Percentiles rank a stretch among this genome's conserved stretches.
These are phyloP conservation scores for Rhododendron ferrugineum DNA, from an alignment of 148 eudicot genomes.

Conservation along the genomic window DNA sequence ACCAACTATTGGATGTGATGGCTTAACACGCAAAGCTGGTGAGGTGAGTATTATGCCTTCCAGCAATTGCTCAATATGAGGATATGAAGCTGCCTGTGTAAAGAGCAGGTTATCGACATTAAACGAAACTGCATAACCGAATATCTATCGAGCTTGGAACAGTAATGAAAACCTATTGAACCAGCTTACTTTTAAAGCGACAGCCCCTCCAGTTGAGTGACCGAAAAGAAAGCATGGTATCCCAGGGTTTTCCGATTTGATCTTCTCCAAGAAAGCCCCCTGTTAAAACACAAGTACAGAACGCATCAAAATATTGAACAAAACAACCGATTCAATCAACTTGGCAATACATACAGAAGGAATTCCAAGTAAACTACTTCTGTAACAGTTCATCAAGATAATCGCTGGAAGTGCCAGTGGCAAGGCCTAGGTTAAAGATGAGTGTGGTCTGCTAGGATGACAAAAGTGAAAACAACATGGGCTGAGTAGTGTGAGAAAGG, in stretches of 20 bases:
- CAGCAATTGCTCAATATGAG: slow-evolving; percentile 49
- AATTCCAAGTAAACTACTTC: slow-evolving; percentile 7
- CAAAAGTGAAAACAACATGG: neutral
- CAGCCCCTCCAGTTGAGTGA: slow-evolving; percentile 96
- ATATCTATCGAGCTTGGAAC: neutral
- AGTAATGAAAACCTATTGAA: neutral
- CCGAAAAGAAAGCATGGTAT: slow-evolving; percentile 86
- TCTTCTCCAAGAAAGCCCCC: slow-evolving; percentile 72
- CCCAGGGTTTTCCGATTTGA: slow-evolving; percentile 62
- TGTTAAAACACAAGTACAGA: slow-evolving; percentile 17
- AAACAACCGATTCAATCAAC: neutral
- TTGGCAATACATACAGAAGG: neutral
- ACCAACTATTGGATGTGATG: slow-evolving; percentile 85
- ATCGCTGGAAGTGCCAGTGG: neutral
- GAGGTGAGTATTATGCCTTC: slow-evolving; percentile 87
- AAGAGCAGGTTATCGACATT: slow-evolving; percentile 3
- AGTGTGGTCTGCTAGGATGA: neutral
- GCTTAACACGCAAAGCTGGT: slow-evolving; percentile 87
- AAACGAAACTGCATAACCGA: neutral
- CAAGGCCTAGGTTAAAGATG: neutral
- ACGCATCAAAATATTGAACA: neutral
- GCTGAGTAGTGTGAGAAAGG: neutral
- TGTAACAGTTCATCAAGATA: neutral
- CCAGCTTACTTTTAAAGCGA: slow-evolving; percentile 61
- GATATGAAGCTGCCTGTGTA: slow-evolving; percentile 49